Evolutionary conservation across 2,329 filamentous ascomycete species (phyloP).

Genomic region (Pochonia chlamydosporia): DNA sequence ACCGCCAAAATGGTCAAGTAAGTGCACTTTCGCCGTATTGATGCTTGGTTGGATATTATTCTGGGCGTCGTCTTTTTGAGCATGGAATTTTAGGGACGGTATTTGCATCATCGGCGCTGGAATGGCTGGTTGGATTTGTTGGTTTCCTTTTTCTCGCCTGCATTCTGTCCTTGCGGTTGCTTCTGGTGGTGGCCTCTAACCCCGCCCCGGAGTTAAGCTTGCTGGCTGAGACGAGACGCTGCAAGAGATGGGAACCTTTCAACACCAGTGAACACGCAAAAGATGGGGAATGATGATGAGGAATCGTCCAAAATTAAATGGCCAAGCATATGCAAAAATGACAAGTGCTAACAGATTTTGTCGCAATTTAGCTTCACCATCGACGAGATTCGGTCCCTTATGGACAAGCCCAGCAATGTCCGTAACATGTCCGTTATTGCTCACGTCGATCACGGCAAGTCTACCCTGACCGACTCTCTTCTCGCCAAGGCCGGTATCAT

Average conservation of each 20-base stretch:
- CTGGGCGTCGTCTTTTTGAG: background rate
- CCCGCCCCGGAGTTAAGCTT: constrained; percentile 11
- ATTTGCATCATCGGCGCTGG: background rate
- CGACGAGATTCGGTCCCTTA: constrained; percentile 77
- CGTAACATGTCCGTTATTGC: constrained; percentile 99
- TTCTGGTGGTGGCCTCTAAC: background rate
- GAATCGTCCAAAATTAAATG: background rate
- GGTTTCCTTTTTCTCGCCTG: constrained; percentile 7
- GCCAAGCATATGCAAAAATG: constrained; percentile 4
- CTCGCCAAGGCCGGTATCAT: constrained; percentile 99
- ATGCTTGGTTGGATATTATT: background rate
- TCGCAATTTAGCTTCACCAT: constrained; percentile 77
- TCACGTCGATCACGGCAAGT: constrained; percentile 99
- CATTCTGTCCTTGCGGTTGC: background rate
- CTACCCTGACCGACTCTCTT: constrained; percentile 97
- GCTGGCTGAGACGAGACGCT: constrained; percentile 2
- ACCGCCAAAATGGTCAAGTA: constrained; percentile 99
- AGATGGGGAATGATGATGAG: background rate
- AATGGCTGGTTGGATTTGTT: background rate
- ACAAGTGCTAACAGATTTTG: constrained; percentile 39
- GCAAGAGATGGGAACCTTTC: background rate
- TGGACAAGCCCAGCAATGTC: constrained; percentile 74
- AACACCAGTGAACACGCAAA: no score
- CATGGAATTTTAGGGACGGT: background rate
- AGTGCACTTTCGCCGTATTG: constrained; percentile 40